Percentiles rank a stretch among this genome's conserved stretches.
Conservation (phyloP, 805 yeast species). For the Metschnikowia shivogae region DNA sequence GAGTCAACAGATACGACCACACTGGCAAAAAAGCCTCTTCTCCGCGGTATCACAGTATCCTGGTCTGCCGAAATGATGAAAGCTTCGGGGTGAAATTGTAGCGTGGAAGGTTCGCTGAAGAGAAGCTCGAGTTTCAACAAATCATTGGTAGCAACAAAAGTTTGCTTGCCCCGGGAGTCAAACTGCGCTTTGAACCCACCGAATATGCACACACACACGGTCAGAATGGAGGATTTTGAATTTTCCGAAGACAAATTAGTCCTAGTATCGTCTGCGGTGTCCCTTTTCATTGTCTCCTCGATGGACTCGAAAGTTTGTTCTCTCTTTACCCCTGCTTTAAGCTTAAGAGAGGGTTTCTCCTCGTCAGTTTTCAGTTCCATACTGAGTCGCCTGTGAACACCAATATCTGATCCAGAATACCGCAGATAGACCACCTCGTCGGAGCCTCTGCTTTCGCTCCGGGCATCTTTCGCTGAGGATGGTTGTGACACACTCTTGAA, state of each 20-base stretch:
- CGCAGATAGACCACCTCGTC: neutral
- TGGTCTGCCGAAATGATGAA: constrained; percentile 13
- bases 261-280: constrained; percentile 9
- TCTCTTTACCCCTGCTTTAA: neutral
- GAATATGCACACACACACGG: constrained; percentile 32
- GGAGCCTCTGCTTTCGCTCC: constrained; percentile 1
- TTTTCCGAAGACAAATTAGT: constrained; percentile 2
- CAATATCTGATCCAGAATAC: neutral
- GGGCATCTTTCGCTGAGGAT: constrained; percentile 2
- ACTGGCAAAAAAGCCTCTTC: constrained; percentile 39
- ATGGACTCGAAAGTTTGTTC: constrained; percentile 2
- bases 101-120: constrained; percentile 15
- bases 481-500: constrained; percentile 2
- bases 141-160: constrained; percentile 31
- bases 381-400: neutral
- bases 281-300: neutral
- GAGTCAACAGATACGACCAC: constrained; percentile 19
- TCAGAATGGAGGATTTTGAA: constrained; percentile 17
- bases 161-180: constrained; percentile 14
- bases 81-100: constrained; percentile 21
- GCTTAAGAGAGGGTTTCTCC: neutral
- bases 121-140: constrained; percentile 34
- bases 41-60: constrained; percentile 26
- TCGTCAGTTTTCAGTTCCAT: neutral
- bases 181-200: constrained; percentile 32